Percentiles rank a stretch among this genome's conserved stretches.
Conservation (phyloP, 2,329 filamentous ascomycete genomes). For the Ophiostoma tasmaniense region DNA sequence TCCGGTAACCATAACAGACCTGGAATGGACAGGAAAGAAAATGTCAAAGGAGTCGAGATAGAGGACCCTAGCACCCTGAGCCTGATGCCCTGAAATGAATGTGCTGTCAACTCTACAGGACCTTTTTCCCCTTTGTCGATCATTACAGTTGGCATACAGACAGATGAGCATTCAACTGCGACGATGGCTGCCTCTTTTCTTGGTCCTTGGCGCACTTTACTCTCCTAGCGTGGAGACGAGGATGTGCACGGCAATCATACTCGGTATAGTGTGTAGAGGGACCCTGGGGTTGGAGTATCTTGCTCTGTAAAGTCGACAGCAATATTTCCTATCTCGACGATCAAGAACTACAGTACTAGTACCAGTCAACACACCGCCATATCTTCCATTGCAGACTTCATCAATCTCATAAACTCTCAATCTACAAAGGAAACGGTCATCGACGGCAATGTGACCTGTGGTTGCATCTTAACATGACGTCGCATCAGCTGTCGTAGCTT, state of each 20-base stretch:
- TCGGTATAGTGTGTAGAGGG: too few relatives aligned
- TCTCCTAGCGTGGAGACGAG: background rate
- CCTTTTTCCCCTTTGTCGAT: background rate
- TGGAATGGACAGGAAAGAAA: too few relatives aligned
- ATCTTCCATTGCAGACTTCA: background rate
- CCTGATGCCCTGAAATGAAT: background rate
- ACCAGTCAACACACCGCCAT: background rate
- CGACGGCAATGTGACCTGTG: conserved; percentile 1
- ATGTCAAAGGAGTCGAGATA: too few relatives aligned
- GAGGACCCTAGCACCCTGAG: background rate
- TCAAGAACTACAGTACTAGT: too few relatives aligned
- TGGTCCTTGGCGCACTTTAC: background rate
- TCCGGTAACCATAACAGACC: background rate
- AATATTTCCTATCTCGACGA: background rate
- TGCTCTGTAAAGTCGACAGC: too few relatives aligned
- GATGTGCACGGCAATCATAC: background rate
- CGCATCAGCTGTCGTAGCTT: background rate
- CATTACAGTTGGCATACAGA: background rate
- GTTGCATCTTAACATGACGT: conserved; percentile 2
- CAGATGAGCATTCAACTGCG: background rate
- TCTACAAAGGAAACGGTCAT: background rate
- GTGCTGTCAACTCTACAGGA: background rate
- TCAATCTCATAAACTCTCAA: too few relatives aligned
- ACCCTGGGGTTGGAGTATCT: background rate
- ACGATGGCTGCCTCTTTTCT: conserved; percentile 4